Evolutionary conservation across 2,329 filamentous ascomycete genomes (phyloP).

Genomic region (Penicillium corylophilum): DNA sequence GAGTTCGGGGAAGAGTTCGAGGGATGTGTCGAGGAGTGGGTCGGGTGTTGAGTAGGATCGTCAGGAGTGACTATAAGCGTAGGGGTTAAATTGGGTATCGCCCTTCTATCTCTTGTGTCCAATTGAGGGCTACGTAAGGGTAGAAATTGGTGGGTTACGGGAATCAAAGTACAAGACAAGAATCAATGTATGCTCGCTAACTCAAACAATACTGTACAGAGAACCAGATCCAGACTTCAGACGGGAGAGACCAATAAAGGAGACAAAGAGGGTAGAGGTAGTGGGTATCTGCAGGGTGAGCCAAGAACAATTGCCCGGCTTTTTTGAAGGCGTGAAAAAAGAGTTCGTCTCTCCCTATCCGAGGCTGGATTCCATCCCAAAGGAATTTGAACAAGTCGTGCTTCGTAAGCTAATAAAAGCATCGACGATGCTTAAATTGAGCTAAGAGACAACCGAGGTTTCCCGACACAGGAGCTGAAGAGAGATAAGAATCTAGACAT

Average conservation of each 20-base stretch:
- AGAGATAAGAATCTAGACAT: constrained; percentile 1
- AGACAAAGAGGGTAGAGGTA: not conserved
- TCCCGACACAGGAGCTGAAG: not conserved
- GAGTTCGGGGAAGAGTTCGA: constrained; percentile 12
- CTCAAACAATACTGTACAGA: constrained; percentile 17
- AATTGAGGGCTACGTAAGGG: not conserved
- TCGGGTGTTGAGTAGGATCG: not conserved
- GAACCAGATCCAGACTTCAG: constrained; percentile 9
- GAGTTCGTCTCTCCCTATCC: constrained; percentile 1
- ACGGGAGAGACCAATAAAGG: not conserved
- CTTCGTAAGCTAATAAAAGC: not conserved
- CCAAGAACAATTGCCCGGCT: not conserved
- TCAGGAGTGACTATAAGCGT: no score
- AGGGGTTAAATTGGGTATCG: no score
- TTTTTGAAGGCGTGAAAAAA: not conserved
- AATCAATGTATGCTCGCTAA: constrained; percentile 18
- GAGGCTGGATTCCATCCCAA: constrained; percentile 2
- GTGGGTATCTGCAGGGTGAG: constrained; percentile 20
- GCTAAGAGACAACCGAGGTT: not conserved
- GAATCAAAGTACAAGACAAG: not conserved
- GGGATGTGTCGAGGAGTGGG: not conserved
- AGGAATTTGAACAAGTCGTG: constrained; percentile 3
- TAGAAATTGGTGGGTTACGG: not conserved
- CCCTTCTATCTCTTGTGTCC: no score
- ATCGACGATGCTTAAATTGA: not conserved